Evolutionary conservation across 2,329 filamentous ascomycete genomes (phyloP), one percentile per base, ranked within the genome.

Genomic region (Clathrospora elynae): DNA sequence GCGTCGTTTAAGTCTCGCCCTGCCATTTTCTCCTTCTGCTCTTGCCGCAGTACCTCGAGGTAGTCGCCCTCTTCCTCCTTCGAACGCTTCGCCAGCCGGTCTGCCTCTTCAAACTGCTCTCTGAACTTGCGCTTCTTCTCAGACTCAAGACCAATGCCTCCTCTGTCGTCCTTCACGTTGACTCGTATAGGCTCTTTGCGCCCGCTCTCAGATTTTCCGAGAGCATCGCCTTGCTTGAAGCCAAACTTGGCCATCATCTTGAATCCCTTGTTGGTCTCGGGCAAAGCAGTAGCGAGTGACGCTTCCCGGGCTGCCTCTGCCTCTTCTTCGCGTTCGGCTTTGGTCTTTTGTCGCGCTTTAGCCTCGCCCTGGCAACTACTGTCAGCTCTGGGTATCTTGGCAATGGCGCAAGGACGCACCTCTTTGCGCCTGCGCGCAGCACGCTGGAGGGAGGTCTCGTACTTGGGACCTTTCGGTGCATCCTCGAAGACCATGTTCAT

Each of bases 211-310:
- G 77, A 74, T 56, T 80, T 83, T 1, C 93, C 93, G 3, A 97
- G 75, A 0, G 84, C 79, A 23, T 82, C 83, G 16, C 91, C 90
- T 13, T 82, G 76, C 44, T 83, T 86, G 74, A 95, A 99, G 1
- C 93, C 93, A 78, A 99, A 88, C 71, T 89, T 92, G 14, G 89
- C 86, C 91, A 99, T 96, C 90, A 99, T 96, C 53, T 88, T 84
- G 49, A 95, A 83, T 1, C 92, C 93, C 66, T 96, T 97, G 73
- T 85, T 95, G 35, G 82, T 78, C 11, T 79, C 73, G 13, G 84
- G 80, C 5, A 96, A 75, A 34, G 93, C 76, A 4, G 86, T 87
- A 4, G 84, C 79, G 17, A 96, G 80, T 0, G 88, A 89, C 24
- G 79, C 82, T 67, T 96, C 88, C 37, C 90, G 85, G 11, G 82